Evolutionary conservation across 352 stramenopile genomes (phyloP).

Genomic region (Globisporangium polare): DNA sequence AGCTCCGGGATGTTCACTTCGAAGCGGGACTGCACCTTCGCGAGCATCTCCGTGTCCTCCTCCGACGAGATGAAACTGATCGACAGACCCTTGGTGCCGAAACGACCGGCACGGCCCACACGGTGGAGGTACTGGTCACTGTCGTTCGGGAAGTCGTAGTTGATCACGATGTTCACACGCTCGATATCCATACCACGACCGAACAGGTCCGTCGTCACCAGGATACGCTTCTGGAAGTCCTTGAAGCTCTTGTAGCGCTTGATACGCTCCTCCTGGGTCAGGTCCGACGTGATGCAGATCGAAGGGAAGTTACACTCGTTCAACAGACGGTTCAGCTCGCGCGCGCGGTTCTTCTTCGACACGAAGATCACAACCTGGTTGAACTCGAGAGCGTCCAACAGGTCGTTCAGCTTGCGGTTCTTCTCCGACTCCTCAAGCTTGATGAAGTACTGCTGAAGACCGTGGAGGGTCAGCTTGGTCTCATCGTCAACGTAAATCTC

Average conservation of each 20-base stretch:
- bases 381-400: conserved; percentile 99
- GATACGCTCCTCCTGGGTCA: conserved; percentile 98
- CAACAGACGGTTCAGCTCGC: conserved; percentile 97
- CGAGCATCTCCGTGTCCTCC: conserved; percentile 97
- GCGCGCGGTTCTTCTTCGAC: conserved; percentile 96
- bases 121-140: conserved; percentile 99
- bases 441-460: conserved; percentile 99
- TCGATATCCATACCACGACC: conserved; percentile 99
- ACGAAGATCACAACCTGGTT: conserved; percentile 99
- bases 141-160: conserved; percentile 99
- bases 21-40: conserved; percentile 98
- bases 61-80: conserved; percentile 99
- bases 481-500: conserved; percentile 99
- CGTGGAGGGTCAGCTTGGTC: conserved; percentile 99
- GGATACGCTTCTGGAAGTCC: conserved; percentile 99
- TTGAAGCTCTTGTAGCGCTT: conserved; percentile 99
- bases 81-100: conserved; percentile 99
- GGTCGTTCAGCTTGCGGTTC: conserved; percentile 99
- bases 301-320: conserved; percentile 99
- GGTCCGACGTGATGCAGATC: conserved; percentile 98
- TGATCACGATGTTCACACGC: conserved; percentile 99
- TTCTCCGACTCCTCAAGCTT: conserved; percentile 99
- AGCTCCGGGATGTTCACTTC: conserved; percentile 99
- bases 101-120: conserved; percentile 97
- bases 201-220: conserved; percentile 99